Evolutionary conservation across 1,139 yeast genomes (phyloP).

Genomic region (Tardiomyces depauwii): DNA sequence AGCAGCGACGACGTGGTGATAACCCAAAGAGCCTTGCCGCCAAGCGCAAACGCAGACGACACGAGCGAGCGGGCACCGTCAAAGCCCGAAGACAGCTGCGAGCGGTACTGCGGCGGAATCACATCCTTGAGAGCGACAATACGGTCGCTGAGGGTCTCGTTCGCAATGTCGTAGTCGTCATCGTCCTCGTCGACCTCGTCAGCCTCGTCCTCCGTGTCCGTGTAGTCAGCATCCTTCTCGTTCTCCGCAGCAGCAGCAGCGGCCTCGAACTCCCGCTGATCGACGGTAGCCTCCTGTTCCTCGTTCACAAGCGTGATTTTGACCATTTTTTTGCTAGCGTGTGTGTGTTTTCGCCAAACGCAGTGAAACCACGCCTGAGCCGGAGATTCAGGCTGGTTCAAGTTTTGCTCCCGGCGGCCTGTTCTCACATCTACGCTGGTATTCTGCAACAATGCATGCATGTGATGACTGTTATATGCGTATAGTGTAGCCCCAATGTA

Average conservation of each 20-base stretch:
- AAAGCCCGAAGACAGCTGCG: conserved; percentile 26
- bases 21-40: conserved; percentile 78
- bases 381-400: background rate
- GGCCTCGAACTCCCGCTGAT: conserved; percentile 33
- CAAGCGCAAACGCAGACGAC: conserved; percentile 23
- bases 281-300: conserved; percentile 25
- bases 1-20: conserved; percentile 74
- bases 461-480: too few species aligned
- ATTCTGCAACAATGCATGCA: too few species aligned
- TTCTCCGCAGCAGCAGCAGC: conserved; percentile 14
- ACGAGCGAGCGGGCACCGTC: conserved; percentile 36
- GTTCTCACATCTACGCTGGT: background rate
- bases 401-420: background rate
- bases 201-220: conserved; percentile 24
- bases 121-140: conserved; percentile 84
- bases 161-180: conserved; percentile 66
- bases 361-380: background rate
- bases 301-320: conserved; percentile 57
- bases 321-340: conserved; percentile 41
- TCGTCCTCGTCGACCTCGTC: conserved; percentile 49
- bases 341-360: background rate
- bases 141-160: conserved; percentile 81
- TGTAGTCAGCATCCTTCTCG: conserved; percentile 22
- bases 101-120: conserved; percentile 80
- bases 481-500: too few species aligned